Percentiles rank a stretch among this genome's conserved stretches.
These are phyloP conservation scores for Emergomyces orientalis DNA, from an alignment of 2,329 filamentous ascomycete genomes.

Conservation along the genomic window DNA sequence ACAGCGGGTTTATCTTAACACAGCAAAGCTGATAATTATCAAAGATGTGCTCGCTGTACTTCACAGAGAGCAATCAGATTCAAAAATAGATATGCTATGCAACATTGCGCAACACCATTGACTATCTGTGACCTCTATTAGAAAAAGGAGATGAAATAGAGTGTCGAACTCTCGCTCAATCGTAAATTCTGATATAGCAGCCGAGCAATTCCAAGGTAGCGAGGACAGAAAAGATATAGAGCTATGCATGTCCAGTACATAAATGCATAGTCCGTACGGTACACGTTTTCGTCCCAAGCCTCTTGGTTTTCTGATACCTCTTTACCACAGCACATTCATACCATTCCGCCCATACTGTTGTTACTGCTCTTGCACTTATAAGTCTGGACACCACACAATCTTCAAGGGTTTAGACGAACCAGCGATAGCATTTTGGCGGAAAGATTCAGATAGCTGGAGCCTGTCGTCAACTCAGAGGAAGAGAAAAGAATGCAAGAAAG, in stretches of 20 bases:
- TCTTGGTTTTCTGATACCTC: not conserved
- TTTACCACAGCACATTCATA: not conserved
- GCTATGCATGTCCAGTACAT: not conserved
- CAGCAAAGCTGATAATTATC: not conserved
- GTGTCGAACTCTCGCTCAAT: not conserved
- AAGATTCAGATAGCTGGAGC: not conserved
- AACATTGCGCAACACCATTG: not conserved
- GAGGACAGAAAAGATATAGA: not conserved
- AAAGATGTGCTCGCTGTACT: not conserved
- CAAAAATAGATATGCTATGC: not conserved
- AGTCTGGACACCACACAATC: not conserved
- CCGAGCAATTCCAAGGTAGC: not conserved
- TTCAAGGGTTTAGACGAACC: not conserved
- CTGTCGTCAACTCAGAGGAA: not conserved
- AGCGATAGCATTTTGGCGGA: not conserved
- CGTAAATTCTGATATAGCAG: not conserved
- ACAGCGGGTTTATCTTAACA: not conserved
- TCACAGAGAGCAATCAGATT: not conserved
- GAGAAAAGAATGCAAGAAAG: not conserved
- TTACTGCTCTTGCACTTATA: not conserved
- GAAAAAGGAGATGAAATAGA: not conserved
- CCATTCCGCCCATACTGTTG: not conserved
- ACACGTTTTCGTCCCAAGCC: not conserved
- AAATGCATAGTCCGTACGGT: not conserved
- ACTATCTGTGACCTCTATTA: not conserved